These are phyloP conservation scores for Populus davidiana DNA, from an alignment of 345 rosid species.

Conservation along the genomic window DNA sequence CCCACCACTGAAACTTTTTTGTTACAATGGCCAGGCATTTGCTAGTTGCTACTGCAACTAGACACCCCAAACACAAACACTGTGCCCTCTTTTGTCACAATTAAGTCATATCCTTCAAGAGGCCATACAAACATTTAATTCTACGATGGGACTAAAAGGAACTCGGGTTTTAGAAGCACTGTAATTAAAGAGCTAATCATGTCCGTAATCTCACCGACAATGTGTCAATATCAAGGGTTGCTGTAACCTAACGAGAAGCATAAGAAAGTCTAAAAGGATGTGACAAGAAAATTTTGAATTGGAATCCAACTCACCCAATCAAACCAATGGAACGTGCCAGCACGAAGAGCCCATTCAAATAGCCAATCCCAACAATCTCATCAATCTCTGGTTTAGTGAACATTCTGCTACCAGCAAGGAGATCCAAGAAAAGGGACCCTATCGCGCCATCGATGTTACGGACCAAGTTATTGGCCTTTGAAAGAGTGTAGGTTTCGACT, in stretches of 20 bases:
- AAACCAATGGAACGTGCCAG: constrained; percentile 61
- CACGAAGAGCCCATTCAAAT: too few species aligned
- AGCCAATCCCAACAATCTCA: constrained; percentile 59
- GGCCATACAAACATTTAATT: not conserved
- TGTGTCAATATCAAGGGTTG: constrained; percentile 2
- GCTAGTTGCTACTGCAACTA: not conserved
- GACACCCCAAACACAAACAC: not conserved
- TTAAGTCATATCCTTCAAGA: not conserved
- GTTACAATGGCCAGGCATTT: not conserved
- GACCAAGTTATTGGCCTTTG: constrained; percentile 82
- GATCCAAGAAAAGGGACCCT: constrained; percentile 93
- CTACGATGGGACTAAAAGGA: not conserved
- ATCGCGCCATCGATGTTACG: constrained; percentile 88
- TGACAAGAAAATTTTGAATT: constrained; percentile 1
- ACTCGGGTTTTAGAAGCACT: not conserved
- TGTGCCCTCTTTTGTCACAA: not conserved
- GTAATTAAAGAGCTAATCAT: not conserved
- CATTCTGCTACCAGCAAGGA: constrained; percentile 90
- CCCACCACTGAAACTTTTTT: constrained; percentile 5
- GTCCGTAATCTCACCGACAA: not conserved
- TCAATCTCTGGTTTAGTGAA: constrained; percentile 90
- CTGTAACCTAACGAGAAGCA: constrained; percentile 1
- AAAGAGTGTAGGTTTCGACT: constrained; percentile 82
- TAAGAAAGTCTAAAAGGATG: not conserved
- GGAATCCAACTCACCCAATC: constrained; percentile 54